Base-by-base conservation (phyloP, 2,329 filamentous ascomycete species). In the Davidsoniella neocaledoniae region DNA sequence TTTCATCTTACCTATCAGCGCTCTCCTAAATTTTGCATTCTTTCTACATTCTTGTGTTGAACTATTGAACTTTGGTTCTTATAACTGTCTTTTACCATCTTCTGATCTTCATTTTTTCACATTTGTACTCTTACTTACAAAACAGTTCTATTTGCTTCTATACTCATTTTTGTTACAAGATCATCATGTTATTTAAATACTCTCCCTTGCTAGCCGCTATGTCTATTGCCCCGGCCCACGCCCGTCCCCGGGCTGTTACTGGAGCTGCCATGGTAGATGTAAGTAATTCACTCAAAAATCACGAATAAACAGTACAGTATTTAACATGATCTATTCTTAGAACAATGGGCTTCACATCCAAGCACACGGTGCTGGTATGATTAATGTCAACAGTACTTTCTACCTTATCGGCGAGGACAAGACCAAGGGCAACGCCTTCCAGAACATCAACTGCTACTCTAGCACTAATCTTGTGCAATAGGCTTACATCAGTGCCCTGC, bases 351-450 rank as follows among this genome's bases (percentile, higher is more conserved):
- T 72, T 29, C 76, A 79, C 55, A 66, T 83, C 2, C 77, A 83
- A 64, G 79, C 79, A 0, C 79, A 83, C 57, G 79, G 79, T 1
- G 75, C 72, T 1, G 77, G 77, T 39, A 67, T 83, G n/a, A 71
- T 80, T 57, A 66, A 74, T 56, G 72, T 74, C 1, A 67, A 69
- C 41, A 67, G 65, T 7, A 72, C 69, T 0, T 84, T 76, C 64
- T 84, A 83, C 63, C 71, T 78, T 63, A 73, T 83, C 29, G 81
- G 81, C 14, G 80, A 84, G 59, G 79, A 83, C 63, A 83, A 83
- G 60, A 73, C 74, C 1, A 63, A 72, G n/a, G 77, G 78, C 21
- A 70, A 66, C 1, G 62, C 66, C 0, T 83, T 83, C 60, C 71
- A 76, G 52, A 77, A 77, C 47, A 66, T 83, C 56, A 82, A 81